phyloP scores from a whole-genome alignment of 192 early-diverging fungal species.

The Chytriomyces hyalinus region DNA sequence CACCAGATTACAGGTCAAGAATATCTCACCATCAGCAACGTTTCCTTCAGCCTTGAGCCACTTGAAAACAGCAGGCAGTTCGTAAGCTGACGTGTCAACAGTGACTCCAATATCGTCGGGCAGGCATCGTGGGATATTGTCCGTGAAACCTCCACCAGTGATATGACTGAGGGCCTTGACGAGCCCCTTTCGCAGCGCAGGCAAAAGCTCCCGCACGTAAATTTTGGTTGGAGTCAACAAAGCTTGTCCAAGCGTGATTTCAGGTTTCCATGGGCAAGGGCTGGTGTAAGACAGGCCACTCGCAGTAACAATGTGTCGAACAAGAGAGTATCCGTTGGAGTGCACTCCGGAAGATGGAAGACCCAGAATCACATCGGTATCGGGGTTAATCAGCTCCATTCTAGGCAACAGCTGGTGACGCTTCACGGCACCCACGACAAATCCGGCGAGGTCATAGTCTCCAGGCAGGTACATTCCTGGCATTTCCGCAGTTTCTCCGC shows the following conservation, averaged over 20 bases:
- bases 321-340: constrained; percentile 98
- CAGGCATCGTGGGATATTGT: constrained; percentile 96
- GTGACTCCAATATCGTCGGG: constrained; percentile 79
- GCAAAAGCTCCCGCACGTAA: constrained; percentile 92
- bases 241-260: constrained; percentile 75
- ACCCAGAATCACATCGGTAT: constrained; percentile 83
- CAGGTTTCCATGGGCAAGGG: constrained; percentile 78
- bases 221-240: constrained; percentile 93
- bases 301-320: constrained; percentile 80
- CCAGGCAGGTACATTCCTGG: constrained; percentile 90
- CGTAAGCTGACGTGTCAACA: constrained; percentile 83
- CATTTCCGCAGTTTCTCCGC: constrained; percentile 99
- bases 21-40: constrained; percentile 61
- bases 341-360: constrained; percentile 96
- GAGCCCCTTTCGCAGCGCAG: constrained; percentile 70
- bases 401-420: constrained; percentile 86
- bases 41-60: constrained; percentile 91
- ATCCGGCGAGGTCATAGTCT: constrained; percentile 90
- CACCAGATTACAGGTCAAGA: constrained; percentile 17
- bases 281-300: constrained; percentile 76
- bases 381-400: constrained; percentile 72
- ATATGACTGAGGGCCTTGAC: constrained; percentile 99
- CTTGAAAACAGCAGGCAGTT: constrained; percentile 89
- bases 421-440: constrained; percentile 96
- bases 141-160: constrained; percentile 97